Percentiles rank a stretch among this genome's conserved stretches.
phyloP scores from a whole-genome alignment of 1,284 basidiomycete genomes.

The Melampsora larici-populina region DNA sequence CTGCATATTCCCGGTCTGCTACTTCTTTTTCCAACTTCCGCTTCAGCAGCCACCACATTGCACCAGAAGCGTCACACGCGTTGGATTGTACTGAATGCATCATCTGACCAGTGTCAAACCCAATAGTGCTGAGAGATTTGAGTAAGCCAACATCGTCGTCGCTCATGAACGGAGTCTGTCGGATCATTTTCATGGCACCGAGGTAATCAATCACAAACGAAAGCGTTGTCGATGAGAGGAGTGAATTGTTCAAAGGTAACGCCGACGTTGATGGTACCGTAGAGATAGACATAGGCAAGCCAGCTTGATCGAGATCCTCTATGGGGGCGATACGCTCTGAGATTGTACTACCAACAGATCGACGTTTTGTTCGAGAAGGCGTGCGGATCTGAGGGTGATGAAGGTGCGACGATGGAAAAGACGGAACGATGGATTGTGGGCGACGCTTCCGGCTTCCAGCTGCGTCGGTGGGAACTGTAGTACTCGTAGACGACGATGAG shows the following conservation, averaged over 20 bases:
- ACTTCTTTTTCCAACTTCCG: constrained; percentile 61
- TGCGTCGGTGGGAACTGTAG: background rate
- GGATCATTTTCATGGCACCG: constrained; percentile 30
- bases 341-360: constrained; percentile 78
- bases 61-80: constrained; percentile 87
- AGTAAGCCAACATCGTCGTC: constrained; percentile 71
- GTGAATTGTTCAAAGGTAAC: constrained; percentile 66
- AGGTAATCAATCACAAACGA: constrained; percentile 35
- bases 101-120: constrained; percentile 90
- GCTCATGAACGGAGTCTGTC: constrained; percentile 24
- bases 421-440: constrained; percentile 40
- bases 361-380: constrained; percentile 86
- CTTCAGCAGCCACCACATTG: constrained; percentile 94
- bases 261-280: constrained; percentile 62
- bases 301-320: constrained; percentile 46
- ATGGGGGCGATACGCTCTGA: constrained; percentile 56
- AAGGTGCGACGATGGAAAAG: constrained; percentile 37
- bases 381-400: constrained; percentile 63
- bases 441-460: constrained; percentile 31
- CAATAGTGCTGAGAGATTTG: constrained; percentile 69
- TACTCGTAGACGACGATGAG: constrained; percentile 24
- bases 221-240: constrained; percentile 74
- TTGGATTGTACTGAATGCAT: constrained; percentile 84
- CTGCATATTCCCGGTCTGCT: constrained; percentile 21
- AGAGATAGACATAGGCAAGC: constrained; percentile 49